Evolutionary conservation across 371 early-diverging fungal species (phyloP), one percentile per base, ranked within the genome.

Genomic region (Rhizopus delemar): DNA sequence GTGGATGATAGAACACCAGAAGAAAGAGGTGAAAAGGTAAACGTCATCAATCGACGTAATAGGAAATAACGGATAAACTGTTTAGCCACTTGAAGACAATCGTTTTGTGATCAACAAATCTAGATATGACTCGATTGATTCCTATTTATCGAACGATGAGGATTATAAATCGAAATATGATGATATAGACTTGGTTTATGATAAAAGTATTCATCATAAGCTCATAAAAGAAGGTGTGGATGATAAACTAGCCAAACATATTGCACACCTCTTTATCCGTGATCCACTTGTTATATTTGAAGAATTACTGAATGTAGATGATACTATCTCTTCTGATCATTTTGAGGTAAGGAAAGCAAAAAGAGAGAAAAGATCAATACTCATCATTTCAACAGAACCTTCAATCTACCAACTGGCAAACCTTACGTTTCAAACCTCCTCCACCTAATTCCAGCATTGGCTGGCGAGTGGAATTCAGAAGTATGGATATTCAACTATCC

Each of bases 401-500:
- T 51, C 99, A 99, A 84, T 94, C 94, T 28, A 99, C 99, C 52
- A 99, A 99, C 75, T 99, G 99, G 99, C 97, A 99, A 78, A 94
- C 96, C 9, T 91, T 98, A 86, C 88, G 99, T 11, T 98, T 99
- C 83, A 99, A 99, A 79, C 95, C 96, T 29, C 99, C 99, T 15
- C 94, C 96, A 49, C 92, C 93, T 5, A 83, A 87, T 51, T 68
- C 68, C 1, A 83, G 87, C 6, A 93, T 95, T 59, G 98, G 98
- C 3, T 99, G 99, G 99, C 87, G 98, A 49, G 96, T 99, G 35
- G 99, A 99, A 76, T 96, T 99, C 76, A 86, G 99, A 35, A 87
- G 95, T 53, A 96, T 99, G 93, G 99, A 99, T 72, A 87, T 96
- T 49, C 99, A 99, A 74, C 70, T 97, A 28, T 98, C 97, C 0